Conservation (phyloP, 345 rosid genomes). For the Brassica carinata region DNA sequence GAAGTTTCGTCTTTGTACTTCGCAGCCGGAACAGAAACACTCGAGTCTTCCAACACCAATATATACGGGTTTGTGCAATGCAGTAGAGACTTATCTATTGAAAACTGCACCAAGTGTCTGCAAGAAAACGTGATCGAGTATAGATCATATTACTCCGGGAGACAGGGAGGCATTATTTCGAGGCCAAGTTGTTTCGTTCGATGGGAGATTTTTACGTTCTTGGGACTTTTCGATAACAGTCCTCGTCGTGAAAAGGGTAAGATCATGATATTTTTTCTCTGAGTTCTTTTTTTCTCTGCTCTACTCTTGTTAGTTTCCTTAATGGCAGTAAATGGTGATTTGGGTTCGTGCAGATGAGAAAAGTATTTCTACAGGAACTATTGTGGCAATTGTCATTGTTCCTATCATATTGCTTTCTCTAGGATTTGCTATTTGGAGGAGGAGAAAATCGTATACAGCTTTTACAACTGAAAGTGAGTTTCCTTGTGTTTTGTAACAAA, state of each 20-base stretch:
- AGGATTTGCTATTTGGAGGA: constrained; percentile 8
- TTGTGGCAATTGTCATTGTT: constrained; percentile 17
- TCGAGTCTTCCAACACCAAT: not conserved
- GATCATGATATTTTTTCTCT: not conserved
- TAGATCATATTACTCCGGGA: constrained; percentile 29
- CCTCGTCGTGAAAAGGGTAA: not conserved
- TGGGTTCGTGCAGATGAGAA: constrained; percentile 25
- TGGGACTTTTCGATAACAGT: constrained; percentile 9
- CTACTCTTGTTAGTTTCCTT: not conserved
- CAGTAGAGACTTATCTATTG: constrained; percentile 41
- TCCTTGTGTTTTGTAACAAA: not conserved
- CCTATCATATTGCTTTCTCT: constrained; percentile 8
- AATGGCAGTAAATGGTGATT: not conserved
- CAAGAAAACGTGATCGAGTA: not conserved
- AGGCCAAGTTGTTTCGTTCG: constrained; percentile 46
- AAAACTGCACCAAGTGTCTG: constrained; percentile 38
- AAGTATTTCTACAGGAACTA: not conserved
- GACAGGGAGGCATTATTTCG: constrained; percentile 40
- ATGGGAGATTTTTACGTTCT: constrained; percentile 38
- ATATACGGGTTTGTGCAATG: constrained; percentile 53
- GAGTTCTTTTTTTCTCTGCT: not conserved
- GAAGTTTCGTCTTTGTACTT: constrained; percentile 35
- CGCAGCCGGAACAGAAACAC: constrained; percentile 3
- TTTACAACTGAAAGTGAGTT: constrained; percentile 13
- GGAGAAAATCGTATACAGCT: constrained; percentile 2